Conservation (phyloP, 306 rosid species). For the Mimosa bimucronata region DNA sequence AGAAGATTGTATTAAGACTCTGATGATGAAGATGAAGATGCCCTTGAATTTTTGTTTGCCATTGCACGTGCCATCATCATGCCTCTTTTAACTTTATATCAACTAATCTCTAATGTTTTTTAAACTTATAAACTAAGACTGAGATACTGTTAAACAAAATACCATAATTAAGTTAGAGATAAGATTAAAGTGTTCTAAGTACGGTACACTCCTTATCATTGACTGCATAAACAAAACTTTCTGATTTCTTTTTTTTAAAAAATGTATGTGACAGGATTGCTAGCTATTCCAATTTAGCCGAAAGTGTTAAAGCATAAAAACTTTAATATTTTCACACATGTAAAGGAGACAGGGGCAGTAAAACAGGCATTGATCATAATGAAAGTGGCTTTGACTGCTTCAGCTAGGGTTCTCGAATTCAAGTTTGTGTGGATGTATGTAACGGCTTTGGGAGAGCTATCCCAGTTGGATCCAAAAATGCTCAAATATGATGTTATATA, state of each 20-base stretch:
- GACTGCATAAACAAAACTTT: background rate
- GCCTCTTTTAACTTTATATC: background rate
- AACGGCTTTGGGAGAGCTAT: too few relatives aligned
- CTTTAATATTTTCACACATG: background rate
- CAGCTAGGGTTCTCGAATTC: too few relatives aligned
- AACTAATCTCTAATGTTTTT: background rate
- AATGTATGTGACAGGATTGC: background rate
- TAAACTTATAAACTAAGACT: background rate
- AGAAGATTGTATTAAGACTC: background rate
- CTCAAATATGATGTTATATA: too few relatives aligned
- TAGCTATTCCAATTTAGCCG: background rate
- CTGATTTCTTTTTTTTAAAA: background rate
- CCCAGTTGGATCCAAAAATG: too few relatives aligned
- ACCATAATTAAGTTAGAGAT: background rate
- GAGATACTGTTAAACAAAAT: background rate
- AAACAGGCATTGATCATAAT: too few relatives aligned
- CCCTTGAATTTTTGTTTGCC: background rate
- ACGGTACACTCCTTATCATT: background rate
- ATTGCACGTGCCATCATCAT: conserved; percentile 5
- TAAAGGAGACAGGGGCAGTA: conserved; percentile 25
- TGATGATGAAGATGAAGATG: background rate
- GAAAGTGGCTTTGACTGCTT: too few relatives aligned
- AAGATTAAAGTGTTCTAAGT: background rate
- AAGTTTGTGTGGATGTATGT: too few relatives aligned
- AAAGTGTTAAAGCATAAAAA: conserved; percentile 11